A percentile compares a stretch with the other conserved stretches of the same genome.
Evolutionary conservation across 225 moss, liverwort and hornwort species (phyloP).

Genomic region (Ulota crispa): DNA sequence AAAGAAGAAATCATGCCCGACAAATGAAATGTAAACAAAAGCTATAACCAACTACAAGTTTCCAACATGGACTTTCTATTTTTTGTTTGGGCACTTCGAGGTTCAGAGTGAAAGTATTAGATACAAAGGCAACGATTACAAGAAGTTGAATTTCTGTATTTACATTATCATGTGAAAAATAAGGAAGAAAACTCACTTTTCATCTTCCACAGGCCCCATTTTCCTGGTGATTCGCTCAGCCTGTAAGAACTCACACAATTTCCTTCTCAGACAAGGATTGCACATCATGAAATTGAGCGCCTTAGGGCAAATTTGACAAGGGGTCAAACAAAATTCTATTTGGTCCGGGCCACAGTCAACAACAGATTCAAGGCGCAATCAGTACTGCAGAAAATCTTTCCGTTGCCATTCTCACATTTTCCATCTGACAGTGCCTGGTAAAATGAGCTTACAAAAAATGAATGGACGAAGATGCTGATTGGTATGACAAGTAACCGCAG

Average conservation of each 20-base stretch:
- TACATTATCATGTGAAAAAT: not conserved
- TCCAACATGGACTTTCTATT: not conserved
- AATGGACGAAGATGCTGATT: constrained; percentile 62
- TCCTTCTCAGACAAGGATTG: constrained; percentile 7
- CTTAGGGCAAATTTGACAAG: constrained; percentile 8
- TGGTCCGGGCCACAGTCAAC: constrained; percentile 15
- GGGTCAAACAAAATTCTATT: constrained; percentile 11
- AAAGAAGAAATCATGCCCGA: not conserved
- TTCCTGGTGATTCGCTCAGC: constrained; percentile 70
- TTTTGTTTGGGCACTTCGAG: not conserved
- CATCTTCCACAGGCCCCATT: constrained; percentile 55
- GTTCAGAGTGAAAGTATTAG: not conserved
- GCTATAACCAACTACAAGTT: not conserved
- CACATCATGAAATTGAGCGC: not conserved
- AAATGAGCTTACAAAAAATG: constrained; percentile 75
- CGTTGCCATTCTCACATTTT: constrained; percentile 22
- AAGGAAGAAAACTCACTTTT: constrained; percentile 59
- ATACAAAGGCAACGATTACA: not conserved
- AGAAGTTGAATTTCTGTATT: not conserved
- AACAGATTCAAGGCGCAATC: constrained; percentile 23
- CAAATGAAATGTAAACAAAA: no score
- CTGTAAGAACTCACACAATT: constrained; percentile 40
- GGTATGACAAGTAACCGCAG: constrained; percentile 65
- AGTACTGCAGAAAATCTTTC: constrained; percentile 19
- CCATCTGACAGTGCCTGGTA: constrained; percentile 54